These are phyloP conservation scores for Alnus rubra DNA, from an alignment of 306 rosid species.

Conservation along the genomic window DNA sequence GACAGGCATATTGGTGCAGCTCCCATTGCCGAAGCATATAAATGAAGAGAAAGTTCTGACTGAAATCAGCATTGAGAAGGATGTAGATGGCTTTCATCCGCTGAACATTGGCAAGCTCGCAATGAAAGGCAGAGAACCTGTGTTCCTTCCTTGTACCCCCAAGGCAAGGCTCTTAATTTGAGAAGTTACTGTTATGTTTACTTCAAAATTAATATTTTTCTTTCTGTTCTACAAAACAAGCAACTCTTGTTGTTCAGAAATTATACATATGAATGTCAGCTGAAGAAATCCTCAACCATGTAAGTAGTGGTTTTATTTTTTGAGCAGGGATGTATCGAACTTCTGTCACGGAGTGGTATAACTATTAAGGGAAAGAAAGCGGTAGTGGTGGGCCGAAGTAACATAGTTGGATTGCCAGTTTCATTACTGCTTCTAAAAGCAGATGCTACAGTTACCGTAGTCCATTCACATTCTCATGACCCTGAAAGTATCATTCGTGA, in stretches of 20 bases:
- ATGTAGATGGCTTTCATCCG: slow-evolving; percentile 98
- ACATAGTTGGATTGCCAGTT: slow-evolving; percentile 91
- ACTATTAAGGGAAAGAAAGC: slow-evolving; percentile 76
- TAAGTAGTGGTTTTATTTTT: neutral
- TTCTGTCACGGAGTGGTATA: slow-evolving; percentile 74
- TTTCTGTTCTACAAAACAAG: neutral
- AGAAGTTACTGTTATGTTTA: slow-evolving; percentile 2
- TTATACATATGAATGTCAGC: slow-evolving; percentile 11
- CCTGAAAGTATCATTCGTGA: slow-evolving; percentile 67
- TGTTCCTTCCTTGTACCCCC: slow-evolving; percentile 90
- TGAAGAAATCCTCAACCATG: slow-evolving; percentile 1
- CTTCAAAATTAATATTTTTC: neutral
- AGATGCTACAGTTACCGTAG: slow-evolving; percentile 81
- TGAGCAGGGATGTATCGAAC: slow-evolving; percentile 84
- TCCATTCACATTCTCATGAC: slow-evolving; percentile 69
- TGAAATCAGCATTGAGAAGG: slow-evolving; percentile 85
- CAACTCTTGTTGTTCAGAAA: slow-evolving; percentile 16
- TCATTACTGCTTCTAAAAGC: slow-evolving; percentile 83
- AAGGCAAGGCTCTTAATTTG: slow-evolving; percentile 50
- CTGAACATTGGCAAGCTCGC: slow-evolving; percentile 93
- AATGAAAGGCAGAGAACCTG: slow-evolving; percentile 92
- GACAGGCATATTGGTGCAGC: slow-evolving; percentile 89
- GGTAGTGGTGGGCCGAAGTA: slow-evolving; percentile 93
- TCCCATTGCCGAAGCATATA: slow-evolving; percentile 90
- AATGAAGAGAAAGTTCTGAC: slow-evolving; percentile 77